These are phyloP conservation scores for Neurospora sp. DNA, from an alignment of 495 filamentous ascomycete genomes.

Conservation along the genomic window DNA sequence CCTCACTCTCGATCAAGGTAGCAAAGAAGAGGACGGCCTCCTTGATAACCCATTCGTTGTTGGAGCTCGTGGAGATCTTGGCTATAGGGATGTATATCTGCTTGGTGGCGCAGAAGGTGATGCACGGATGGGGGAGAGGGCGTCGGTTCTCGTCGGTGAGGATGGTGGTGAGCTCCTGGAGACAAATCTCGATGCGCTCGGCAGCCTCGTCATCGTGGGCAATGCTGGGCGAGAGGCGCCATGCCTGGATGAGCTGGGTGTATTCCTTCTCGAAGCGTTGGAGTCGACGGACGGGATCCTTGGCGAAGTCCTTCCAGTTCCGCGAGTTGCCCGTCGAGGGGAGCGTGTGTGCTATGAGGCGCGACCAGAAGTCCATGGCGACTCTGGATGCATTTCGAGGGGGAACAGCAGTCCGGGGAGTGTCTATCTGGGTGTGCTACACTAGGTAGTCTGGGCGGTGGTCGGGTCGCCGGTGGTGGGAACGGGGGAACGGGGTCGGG, in stretches of 20 bases:
- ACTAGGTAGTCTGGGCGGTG: not conserved
- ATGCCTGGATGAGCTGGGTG: constrained; percentile 75
- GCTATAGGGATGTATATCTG: constrained; percentile 82
- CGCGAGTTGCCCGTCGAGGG: constrained; percentile 45
- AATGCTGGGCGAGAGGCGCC: constrained; percentile 55
- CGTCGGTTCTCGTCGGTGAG: constrained; percentile 83
- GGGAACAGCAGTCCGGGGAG: not conserved
- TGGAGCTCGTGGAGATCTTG: constrained; percentile 69
- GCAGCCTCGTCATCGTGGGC: constrained; percentile 42
- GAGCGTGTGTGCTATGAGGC: constrained; percentile 75
- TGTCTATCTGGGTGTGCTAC: not conserved
- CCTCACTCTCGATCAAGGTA: constrained; percentile 88
- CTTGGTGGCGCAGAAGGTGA: constrained; percentile 69
- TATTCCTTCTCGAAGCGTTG: constrained; percentile 84
- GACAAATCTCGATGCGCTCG: constrained; percentile 41
- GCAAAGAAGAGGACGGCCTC: constrained; percentile 79
- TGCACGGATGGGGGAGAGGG: constrained; percentile 78
- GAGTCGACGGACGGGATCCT: constrained; percentile 76
- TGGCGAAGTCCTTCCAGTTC: constrained; percentile 44
- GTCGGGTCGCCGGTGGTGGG: not conserved
- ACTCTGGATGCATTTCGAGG: constrained; percentile 26
- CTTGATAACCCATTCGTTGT: constrained; percentile 68
- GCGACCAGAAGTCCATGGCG: constrained; percentile 60
- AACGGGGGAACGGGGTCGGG: not conserved
- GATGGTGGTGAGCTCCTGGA: constrained; percentile 61